Evolutionary conservation across 1,139 yeast species (phyloP).

Genomic region (Debaryomyces robertsiae): DNA sequence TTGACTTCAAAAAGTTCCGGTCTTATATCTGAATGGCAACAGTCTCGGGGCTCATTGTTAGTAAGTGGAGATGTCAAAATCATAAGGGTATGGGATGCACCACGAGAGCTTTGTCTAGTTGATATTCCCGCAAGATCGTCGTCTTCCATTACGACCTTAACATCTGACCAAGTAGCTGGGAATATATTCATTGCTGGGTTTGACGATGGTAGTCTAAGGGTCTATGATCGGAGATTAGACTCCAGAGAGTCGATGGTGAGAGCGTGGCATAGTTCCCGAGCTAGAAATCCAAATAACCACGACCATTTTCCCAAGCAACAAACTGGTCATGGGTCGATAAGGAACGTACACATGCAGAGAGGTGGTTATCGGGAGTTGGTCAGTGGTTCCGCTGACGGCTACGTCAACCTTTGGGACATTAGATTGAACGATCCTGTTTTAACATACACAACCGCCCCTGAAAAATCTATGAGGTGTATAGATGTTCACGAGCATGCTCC

Average conservation of each 20-base stretch:
- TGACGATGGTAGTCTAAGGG: conserved; percentile 88
- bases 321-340: conserved; percentile 56
- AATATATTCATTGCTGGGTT: conserved; percentile 89
- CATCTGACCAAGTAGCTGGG: conserved; percentile 97
- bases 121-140: conserved; percentile 93
- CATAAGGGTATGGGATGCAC: conserved; percentile 95
- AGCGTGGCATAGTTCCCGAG: conserved; percentile 59
- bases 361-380: conserved; percentile 93
- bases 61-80: conserved; percentile 96
- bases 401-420: conserved; percentile 88
- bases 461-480: conserved; percentile 67
- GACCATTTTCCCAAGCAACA: conserved; percentile 7
- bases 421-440: conserved; percentile 71
- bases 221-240: conserved; percentile 86
- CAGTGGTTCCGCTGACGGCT: conserved; percentile 82
- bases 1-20: conserved; percentile 84
- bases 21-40: conserved; percentile 94
- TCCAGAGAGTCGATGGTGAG: conserved; percentile 85
- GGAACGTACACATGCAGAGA: conserved; percentile 91
- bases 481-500: conserved; percentile 98
- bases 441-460: conserved; percentile 58
- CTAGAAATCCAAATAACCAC: conserved; percentile 15
- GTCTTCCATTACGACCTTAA: conserved; percentile 82
- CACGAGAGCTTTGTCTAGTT: conserved; percentile 80
- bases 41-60: conserved; percentile 84